These are phyloP conservation scores for Fusarium tanahbumbuense DNA, from an alignment of 2,329 filamentous ascomycete species.

Conservation along the genomic window DNA sequence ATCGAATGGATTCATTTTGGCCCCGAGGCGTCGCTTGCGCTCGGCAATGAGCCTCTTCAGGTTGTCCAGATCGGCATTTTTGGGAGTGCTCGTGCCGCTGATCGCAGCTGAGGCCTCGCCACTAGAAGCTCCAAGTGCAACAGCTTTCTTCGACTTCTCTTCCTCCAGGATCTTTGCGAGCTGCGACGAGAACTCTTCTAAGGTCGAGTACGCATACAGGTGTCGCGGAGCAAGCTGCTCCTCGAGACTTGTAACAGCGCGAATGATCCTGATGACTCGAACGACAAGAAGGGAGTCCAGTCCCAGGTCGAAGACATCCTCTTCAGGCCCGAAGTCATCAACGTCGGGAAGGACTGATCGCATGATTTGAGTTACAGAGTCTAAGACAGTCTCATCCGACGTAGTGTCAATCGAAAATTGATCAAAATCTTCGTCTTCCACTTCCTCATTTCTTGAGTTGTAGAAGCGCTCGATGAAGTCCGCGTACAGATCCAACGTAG, in stretches of 20 bases:
- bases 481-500: slow-evolving; percentile 1
- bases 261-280: slow-evolving; percentile 6
- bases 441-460: not conserved
- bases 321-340: not conserved
- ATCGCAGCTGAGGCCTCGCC: not conserved
- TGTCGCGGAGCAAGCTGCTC: slow-evolving; percentile 11
- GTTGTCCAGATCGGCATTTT: rapidly evolving
- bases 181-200: not conserved
- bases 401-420: not conserved
- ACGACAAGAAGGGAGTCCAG: slow-evolving; percentile 8
- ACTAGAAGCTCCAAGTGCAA: rapidly evolving
- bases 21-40: slow-evolving; percentile 3
- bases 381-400: not conserved
- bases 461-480: slow-evolving; percentile 13
- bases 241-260: slow-evolving; percentile 1
- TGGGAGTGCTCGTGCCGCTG: rapidly evolving
- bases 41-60: not conserved
- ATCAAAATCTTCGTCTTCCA: slow-evolving; percentile 5
- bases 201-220: not conserved
- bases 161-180: not conserved
- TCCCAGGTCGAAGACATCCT: slow-evolving; percentile 7
- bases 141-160: not conserved
- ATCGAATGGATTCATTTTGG: slow-evolving; percentile 8
- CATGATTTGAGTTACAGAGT: not conserved
- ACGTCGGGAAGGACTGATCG: not conserved